Evolutionary conservation across 1,139 yeast genomes (phyloP), one percentile per base, ranked within the genome.

Genomic region (Trichomonascaceae sp.): DNA sequence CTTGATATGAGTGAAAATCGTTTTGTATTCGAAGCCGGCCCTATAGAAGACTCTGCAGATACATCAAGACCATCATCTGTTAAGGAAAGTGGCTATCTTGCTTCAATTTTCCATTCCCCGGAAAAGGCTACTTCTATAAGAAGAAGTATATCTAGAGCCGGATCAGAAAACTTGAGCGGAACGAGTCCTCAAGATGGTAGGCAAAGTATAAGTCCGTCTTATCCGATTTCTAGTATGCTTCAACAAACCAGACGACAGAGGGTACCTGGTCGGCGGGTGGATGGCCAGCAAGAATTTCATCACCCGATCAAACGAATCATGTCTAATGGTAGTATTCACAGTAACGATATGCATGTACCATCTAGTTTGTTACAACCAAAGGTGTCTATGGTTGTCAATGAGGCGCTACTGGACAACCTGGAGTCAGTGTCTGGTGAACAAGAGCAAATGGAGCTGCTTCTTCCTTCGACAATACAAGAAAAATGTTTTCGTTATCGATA

Each of bases 401-500:
- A 77, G 17, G 81, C 75, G n/a, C 73, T 77, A 5, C 66, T 84
- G 32, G 90, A 86, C 54, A 67, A 72, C 20, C 19, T 52, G 17
- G 59, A 49, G 27, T 43, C 39, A 24, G 39, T 50, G 27, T 32
- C 46, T 18, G 47, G 45, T 36, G 43, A 36, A 9, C 41, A 13
- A 13, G 41, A 36, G 17, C 41, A 36, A 13, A 36, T 12, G 41
- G 41, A 36, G 17, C 41, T 36, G 41, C 41, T 36, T 5, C 41
- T 36, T 36, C 41, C 41, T 4, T 9, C 79, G 4, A 74, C 76
- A 27, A 78, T 79, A 52, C 74, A 73, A 27, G 70, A 66, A 1
- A 77, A 77, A 57, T 75, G 80, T 56, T 70, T 73, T 52, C 62
- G 67, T 13, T 87, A 86, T 66, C 72, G 96, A 45, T 77, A 79